These are phyloP conservation scores for Beta corolliflora DNA, from an alignment of 179 eudicot species.

Conservation along the genomic window DNA sequence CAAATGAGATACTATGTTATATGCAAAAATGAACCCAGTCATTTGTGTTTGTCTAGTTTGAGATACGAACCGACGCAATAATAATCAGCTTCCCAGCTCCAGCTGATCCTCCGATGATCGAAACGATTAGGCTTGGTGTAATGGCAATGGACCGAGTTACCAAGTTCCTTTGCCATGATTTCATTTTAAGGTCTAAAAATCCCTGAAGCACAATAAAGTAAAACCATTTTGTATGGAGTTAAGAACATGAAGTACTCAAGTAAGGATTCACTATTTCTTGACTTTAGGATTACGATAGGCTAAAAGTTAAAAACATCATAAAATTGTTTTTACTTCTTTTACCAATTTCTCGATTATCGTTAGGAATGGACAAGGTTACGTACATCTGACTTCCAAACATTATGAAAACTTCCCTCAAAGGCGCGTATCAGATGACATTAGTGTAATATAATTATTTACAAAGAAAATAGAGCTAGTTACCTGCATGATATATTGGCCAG, in stretches of 20 bases:
- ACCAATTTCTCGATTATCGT: too few relatives aligned
- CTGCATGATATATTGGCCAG: constrained; percentile 97
- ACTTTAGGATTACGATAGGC: too few relatives aligned
- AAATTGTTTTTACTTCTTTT: too few relatives aligned
- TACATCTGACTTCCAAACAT: neutral
- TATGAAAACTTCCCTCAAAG: neutral
- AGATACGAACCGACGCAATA: constrained; percentile 71
- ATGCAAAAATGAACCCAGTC: neutral
- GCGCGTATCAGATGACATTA: too few relatives aligned
- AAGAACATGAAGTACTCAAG: too few relatives aligned
- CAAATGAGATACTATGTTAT: neutral
- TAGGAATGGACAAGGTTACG: neutral
- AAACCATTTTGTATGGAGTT: neutral
- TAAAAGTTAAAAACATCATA: too few relatives aligned
- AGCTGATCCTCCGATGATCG: constrained; percentile 73
- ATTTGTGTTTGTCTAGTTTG: neutral
- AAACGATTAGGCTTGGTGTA: constrained; percentile 70
- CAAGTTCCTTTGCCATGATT: constrained; percentile 70
- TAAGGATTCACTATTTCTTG: too few relatives aligned
- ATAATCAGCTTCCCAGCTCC: constrained; percentile 86
- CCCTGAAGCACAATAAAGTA: constrained; percentile 40
- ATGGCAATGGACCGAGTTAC: constrained; percentile 75
- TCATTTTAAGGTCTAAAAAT: constrained; percentile 81
- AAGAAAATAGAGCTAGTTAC: neutral
- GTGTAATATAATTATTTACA: neutral